Conservation (phyloP, 2,329 filamentous ascomycete species). For the Pseudocercospora crystallina region DNA sequence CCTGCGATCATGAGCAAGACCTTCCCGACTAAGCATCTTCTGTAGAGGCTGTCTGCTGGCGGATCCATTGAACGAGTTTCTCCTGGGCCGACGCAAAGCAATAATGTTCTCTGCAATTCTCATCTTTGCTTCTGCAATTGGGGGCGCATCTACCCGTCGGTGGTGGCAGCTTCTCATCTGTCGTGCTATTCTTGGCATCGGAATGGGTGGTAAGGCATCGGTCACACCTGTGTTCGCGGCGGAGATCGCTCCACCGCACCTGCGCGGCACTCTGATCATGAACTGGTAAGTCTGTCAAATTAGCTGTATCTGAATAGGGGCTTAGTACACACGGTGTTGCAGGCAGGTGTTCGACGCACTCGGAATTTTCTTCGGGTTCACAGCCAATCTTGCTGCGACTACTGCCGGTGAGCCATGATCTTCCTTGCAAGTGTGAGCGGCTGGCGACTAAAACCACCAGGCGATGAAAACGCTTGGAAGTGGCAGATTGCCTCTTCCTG, state of each 20-base stretch:
- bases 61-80: slow-evolving; percentile 35
- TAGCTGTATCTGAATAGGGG: too few relatives aligned
- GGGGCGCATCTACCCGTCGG: slow-evolving; percentile 28
- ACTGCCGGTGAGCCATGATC: too few relatives aligned
- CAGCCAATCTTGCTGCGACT: slow-evolving; percentile 30
- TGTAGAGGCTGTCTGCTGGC: slow-evolving; percentile 30
- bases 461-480: too few relatives aligned
- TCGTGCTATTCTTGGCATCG: slow-evolving; percentile 35
- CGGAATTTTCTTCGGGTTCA: slow-evolving; percentile 32
- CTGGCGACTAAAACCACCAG: too few relatives aligned
- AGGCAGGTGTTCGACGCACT: slow-evolving; percentile 35
- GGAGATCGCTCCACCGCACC: slow-evolving; percentile 30
- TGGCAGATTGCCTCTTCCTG: slow-evolving; percentile 31
- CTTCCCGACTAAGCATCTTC: not conserved
- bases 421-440: too few relatives aligned
- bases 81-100: slow-evolving; percentile 31
- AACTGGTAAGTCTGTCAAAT: too few relatives aligned
- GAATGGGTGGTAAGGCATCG: slow-evolving; percentile 37
- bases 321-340: too few relatives aligned
- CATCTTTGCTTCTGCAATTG: slow-evolving; percentile 33
- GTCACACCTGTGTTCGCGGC: slow-evolving; percentile 36
- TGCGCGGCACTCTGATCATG: slow-evolving; percentile 30
- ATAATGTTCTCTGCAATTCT: slow-evolving; percentile 33
- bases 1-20: slow-evolving; percentile 19
- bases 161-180: slow-evolving; percentile 33